Conservation (phyloP, 352 stramenopile genomes). For the Saprolegnia diclina region DNA sequence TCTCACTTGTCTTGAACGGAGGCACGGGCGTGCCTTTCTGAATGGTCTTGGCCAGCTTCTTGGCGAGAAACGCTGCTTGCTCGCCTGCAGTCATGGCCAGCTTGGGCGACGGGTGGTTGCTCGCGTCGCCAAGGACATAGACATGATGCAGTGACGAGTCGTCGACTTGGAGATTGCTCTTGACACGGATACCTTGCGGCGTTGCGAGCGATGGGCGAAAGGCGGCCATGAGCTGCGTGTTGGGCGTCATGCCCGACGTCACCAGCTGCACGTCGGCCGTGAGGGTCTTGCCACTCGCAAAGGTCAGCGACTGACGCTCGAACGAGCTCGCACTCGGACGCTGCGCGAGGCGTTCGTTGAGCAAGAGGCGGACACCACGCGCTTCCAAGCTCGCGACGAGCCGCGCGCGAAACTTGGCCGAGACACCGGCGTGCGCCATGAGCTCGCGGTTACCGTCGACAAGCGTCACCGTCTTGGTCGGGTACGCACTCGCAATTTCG, state of each 20-base stretch:
- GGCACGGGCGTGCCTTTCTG: conserved; percentile 18
- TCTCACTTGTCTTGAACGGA: conserved; percentile 33
- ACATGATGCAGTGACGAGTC: conserved; percentile 40
- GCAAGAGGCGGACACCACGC: conserved; percentile 46
- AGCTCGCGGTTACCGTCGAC: conserved; percentile 41
- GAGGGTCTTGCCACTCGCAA: conserved; percentile 41
- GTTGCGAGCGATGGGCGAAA: conserved; percentile 44
- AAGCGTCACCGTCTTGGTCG: conserved; percentile 54
- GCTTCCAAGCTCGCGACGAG: conserved; percentile 35
- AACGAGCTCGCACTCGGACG: conserved; percentile 38
- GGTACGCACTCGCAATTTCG: conserved; percentile 56
- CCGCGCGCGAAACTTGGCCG: conserved; percentile 44
- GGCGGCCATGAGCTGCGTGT: conserved; percentile 30
- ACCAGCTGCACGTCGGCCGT: conserved; percentile 49
- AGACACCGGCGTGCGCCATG: conserved; percentile 36
- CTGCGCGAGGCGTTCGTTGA: conserved; percentile 44
- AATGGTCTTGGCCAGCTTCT: conserved; percentile 33
- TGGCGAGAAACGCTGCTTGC: conserved; percentile 44
- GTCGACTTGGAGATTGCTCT: conserved; percentile 44
- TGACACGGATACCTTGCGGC: conserved; percentile 45
- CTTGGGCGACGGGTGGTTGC: conserved; percentile 45
- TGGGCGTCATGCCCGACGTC: conserved; percentile 35
- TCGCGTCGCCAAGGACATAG: conserved; percentile 52
- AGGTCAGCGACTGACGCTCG: conserved; percentile 38
- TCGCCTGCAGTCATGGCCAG: conserved; percentile 37